A percentile compares a stretch with the other conserved stretches of the same genome.
Evolutionary conservation across 768 basidiomycete species (phyloP).

Genomic region (Infundibulicybe gibba): DNA sequence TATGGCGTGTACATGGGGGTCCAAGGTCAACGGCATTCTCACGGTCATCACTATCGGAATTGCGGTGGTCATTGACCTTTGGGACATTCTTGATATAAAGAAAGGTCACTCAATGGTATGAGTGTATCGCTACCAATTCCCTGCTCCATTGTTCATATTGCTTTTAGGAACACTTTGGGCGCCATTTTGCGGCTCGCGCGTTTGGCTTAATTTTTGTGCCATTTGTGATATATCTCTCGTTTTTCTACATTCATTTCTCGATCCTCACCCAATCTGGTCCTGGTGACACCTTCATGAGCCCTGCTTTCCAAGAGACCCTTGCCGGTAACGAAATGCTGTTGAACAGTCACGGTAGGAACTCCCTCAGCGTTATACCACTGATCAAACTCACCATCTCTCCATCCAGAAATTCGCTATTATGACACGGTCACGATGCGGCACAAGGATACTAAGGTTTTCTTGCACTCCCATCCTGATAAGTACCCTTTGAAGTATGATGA

Average conservation of each 20-base stretch:
- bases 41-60: conserved; percentile 87
- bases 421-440: conserved; percentile 87
- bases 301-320: conserved; percentile 95
- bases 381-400: conserved; percentile 1
- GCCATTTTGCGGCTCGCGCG: conserved; percentile 84
- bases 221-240: conserved; percentile 84
- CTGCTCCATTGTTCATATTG: background rate
- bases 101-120: conserved; percentile 78
- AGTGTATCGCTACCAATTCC: conserved; percentile 4
- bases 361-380: background rate
- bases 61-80: conserved; percentile 90
- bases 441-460: conserved; percentile 88
- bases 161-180: conserved; percentile 78
- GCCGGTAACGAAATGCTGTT: conserved; percentile 87
- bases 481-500: conserved; percentile 96
- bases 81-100: conserved; percentile 87
- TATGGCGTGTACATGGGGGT: conserved; percentile 95
- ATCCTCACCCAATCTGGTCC: conserved; percentile 86
- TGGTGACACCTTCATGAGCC: conserved; percentile 97
- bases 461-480: conserved; percentile 89
- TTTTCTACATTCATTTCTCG: conserved; percentile 95
- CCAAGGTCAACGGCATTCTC: conserved; percentile 96
- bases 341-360: conserved; percentile 77
- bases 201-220: conserved; percentile 87
- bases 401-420: conserved; percentile 88